Base-by-base conservation (phyloP, 352 stramenopile species). In the Pythium aristosporum region DNA sequence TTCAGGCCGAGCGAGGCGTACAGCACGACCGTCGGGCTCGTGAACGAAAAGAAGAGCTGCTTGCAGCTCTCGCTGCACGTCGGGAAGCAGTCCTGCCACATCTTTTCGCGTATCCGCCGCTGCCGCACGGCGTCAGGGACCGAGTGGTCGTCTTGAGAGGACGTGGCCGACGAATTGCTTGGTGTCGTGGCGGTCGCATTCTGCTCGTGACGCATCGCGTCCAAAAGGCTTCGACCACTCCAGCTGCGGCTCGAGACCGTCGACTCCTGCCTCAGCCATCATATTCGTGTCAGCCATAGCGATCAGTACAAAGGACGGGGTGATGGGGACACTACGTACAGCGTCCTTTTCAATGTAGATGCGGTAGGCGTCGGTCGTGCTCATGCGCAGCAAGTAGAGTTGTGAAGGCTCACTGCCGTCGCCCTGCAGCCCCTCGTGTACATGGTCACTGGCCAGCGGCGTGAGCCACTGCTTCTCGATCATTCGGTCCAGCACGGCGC, bases 291-390 rank as follows among this genome's bases (percentile, higher is more conserved):
- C n/a, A 52, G 46, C 3, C 20, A 52, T 2, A 32, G 39, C 13
- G 15, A 50, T 36, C 56, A 44, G 25, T 42, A 44, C 18, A 7
- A 2, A 30, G 25, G 9, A 44, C 23, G 21, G 39, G 0, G 30
- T 4, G 11, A n/a, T 46, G 6, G 25, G 11, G 34, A 39, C 11
- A 39, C 34, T 39, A 37, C 32, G n/a, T 59, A 74, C 84, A 69
- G 52, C 71, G 65, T 93, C 82, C 62, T 93, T 93, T 63, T 91
- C 80, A 42, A 93, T 89, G 76, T 93, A 93, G 61, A 93, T 89
- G 47, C 69, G 65, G 60, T 93, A 93, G 37, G 84, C 84, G 50
- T 93, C 82, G 20, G 80, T 77, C 28, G 84, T 93, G 47, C 72
- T 74, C 15, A 93, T 65, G 12, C 82, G 80, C 25, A 85, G 74